Evolutionary conservation across 2,329 filamentous ascomycete genomes (phyloP).

Genomic region (Teratosphaeria pseudoeucalypti): DNA sequence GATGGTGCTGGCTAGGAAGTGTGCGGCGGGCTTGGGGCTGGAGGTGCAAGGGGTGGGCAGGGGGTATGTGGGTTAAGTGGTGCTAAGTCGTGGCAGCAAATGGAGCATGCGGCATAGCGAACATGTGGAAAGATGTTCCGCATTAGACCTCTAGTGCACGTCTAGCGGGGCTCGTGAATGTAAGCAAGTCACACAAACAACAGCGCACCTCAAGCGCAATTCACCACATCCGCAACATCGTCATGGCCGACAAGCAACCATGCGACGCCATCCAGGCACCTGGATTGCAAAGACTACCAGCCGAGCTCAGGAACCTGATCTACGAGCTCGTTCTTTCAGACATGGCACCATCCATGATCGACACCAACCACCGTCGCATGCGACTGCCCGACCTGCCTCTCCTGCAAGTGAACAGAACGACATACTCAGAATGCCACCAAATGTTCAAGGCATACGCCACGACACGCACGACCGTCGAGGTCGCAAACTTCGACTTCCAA

Average conservation of each 20-base stretch:
- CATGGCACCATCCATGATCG: not conserved
- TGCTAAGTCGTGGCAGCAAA: not conserved
- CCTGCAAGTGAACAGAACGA: not conserved
- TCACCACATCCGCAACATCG: not conserved
- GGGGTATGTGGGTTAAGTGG: not conserved
- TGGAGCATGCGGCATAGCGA: no score
- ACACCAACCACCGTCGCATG: not conserved
- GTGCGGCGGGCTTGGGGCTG: constrained; percentile 65
- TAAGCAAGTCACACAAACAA: not conserved
- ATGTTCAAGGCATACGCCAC: not conserved
- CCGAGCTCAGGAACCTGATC: not conserved
- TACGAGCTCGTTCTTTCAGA: not conserved
- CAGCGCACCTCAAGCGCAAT: not conserved
- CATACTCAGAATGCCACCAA: not conserved
- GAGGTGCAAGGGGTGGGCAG: constrained; percentile 12
- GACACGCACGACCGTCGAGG: not conserved
- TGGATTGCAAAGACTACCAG: not conserved
- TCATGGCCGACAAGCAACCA: not conserved
- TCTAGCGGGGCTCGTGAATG: not conserved
- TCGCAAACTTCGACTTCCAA: not conserved
- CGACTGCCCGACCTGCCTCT: not conserved
- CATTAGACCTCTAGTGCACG: not conserved
- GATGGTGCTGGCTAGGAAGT: constrained; percentile 70
- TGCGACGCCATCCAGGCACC: not conserved
- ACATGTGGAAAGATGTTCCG: not conserved